A percentile compares a stretch with the other conserved stretches of the same genome.
Conservation (phyloP, 176 grass and related monocot genomes). For the Tillandsia fasciculata region DNA sequence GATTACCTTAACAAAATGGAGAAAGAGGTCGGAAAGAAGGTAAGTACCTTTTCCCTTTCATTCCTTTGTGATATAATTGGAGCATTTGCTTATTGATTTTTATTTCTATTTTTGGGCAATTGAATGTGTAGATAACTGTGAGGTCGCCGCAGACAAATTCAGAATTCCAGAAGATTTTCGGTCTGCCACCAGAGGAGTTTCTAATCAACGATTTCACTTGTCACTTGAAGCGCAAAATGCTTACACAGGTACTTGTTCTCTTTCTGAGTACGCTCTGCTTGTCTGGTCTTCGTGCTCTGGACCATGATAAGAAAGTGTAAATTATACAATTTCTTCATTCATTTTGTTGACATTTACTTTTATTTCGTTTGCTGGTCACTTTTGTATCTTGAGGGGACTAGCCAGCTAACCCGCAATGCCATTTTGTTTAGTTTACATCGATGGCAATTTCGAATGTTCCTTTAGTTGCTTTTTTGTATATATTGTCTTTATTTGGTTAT, state of each 20-base stretch:
- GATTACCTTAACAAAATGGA: constrained; percentile 79
- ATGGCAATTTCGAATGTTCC: background rate
- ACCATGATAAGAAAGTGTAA: background rate
- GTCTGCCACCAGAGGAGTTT: constrained; percentile 87
- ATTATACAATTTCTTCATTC: background rate
- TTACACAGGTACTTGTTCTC: constrained; percentile 45
- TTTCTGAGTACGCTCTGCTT: background rate
- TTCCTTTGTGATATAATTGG: background rate
- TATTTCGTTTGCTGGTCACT: background rate
- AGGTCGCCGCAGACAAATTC: constrained; percentile 86
- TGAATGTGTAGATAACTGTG: constrained; percentile 62
- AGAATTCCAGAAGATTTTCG: constrained; percentile 82
- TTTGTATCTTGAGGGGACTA: background rate
- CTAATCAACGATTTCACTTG: constrained; percentile 99
- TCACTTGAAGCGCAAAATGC: constrained; percentile 92
- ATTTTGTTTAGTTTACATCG: background rate
- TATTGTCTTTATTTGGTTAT: no score
- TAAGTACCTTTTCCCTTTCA: background rate
- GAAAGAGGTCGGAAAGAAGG: constrained; percentile 95
- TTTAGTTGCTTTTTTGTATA: no score
- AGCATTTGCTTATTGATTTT: background rate
- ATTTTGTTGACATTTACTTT: background rate
- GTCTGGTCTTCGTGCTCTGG: background rate
- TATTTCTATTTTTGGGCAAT: background rate
- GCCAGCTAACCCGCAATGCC: background rate